These are phyloP conservation scores for Yamadazyma epiphylla DNA, from an alignment of 1,139 yeast genomes.

Conservation along the genomic window DNA sequence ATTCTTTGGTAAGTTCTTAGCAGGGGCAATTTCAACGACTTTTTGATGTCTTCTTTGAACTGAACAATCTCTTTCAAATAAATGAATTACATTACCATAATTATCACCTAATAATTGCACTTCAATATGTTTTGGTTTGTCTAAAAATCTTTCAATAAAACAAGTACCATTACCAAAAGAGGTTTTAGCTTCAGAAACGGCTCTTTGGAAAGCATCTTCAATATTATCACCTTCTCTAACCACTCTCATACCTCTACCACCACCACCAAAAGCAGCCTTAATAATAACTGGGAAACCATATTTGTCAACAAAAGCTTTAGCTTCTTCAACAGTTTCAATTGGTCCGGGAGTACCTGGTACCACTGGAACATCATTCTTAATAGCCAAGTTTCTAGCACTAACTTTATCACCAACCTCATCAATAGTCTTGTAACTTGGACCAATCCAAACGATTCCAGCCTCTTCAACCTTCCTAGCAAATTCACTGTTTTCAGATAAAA, in stretches of 20 bases:
- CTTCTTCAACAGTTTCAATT: constrained; percentile 76
- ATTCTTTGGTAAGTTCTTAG: constrained; percentile 74
- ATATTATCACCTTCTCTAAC: constrained; percentile 95
- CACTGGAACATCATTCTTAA: constrained; percentile 77
- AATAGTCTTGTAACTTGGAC: constrained; percentile 85
- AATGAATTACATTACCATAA: constrained; percentile 91
- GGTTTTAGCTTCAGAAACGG: constrained; percentile 89
- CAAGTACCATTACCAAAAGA: constrained; percentile 98
- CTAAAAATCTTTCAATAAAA: constrained; percentile 92
- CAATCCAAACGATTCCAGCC: constrained; percentile 93
- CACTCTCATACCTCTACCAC: constrained; percentile 99
- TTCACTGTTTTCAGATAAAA: constrained; percentile 89
- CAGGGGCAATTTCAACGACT: constrained; percentile 99
- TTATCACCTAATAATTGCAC: constrained; percentile 94
- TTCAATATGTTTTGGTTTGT: constrained; percentile 96
- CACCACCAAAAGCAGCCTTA: constrained; percentile 99
- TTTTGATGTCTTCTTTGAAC: constrained; percentile 99
- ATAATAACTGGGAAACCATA: constrained; percentile 96
- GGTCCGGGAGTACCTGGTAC: constrained; percentile 99
- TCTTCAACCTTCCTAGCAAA: constrained; percentile 90
- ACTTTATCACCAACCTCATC: constrained; percentile 99
- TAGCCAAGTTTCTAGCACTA: constrained; percentile 85
- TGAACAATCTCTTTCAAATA: constrained; percentile 97
- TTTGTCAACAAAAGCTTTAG: constrained; percentile 68
- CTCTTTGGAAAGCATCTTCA: constrained; percentile 88